These are phyloP conservation scores for Dictyostelium brefeldianum DNA, from an alignment of 78 protist species.

Conservation along the genomic window DNA sequence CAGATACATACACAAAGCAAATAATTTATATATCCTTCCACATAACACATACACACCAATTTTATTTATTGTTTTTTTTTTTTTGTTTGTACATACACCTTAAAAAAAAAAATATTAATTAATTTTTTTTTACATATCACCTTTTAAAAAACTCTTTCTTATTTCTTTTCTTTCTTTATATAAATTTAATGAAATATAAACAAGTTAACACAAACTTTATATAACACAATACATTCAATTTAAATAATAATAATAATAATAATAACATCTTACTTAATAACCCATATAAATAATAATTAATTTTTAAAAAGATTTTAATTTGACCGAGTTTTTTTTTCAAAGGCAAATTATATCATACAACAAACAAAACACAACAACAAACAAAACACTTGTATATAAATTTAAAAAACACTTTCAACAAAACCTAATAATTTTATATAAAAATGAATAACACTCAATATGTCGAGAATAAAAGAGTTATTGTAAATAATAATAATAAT, in stretches of 20 bases:
- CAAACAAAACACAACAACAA: background rate
- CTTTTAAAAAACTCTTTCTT: too few relatives aligned
- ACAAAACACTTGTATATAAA: background rate
- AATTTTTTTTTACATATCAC: background rate
- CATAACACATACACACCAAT: too few relatives aligned
- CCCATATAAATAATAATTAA: background rate
- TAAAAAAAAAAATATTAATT: too few relatives aligned
- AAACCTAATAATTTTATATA: background rate
- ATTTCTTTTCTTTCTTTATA: background rate
- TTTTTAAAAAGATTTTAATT: slow-evolving; percentile 2
- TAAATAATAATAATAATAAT: background rate
- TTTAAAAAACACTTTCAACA: slow-evolving; percentile 1
- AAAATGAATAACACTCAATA: slow-evolving; percentile 28
- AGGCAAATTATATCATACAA: slow-evolving; percentile 16
- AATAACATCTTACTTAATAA: background rate
- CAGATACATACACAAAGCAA: too few relatives aligned
- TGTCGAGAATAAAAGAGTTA: slow-evolving; percentile 16
- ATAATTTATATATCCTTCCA: too few relatives aligned
- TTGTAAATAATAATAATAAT: background rate
- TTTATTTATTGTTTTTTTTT: too few relatives aligned
- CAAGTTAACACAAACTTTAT: too few relatives aligned
- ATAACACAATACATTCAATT: background rate
- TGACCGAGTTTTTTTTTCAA: slow-evolving; percentile 43
- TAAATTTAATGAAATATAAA: background rate
- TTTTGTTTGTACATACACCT: too few relatives aligned